Conservation (phyloP, 2,329 filamentous ascomycete species). For the Knufia fluminis region DNA sequence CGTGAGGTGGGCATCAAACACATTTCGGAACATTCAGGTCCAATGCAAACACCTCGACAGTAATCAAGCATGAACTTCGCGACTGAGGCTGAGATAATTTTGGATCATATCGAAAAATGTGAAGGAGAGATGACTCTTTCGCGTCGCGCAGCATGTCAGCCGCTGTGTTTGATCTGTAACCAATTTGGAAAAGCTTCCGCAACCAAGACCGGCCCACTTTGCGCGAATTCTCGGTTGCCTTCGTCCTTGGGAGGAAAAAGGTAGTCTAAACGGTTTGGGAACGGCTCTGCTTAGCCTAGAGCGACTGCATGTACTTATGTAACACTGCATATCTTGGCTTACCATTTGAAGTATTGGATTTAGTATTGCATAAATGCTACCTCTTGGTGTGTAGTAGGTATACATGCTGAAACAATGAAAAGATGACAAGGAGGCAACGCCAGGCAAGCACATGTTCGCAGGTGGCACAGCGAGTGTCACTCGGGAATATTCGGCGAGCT, state of each 20-base stretch:
- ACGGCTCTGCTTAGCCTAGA: neutral
- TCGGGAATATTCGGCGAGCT: constrained; percentile 11
- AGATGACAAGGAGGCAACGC: too few species aligned
- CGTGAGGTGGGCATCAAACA: neutral
- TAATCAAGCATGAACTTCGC: neutral
- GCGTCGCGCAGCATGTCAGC: neutral
- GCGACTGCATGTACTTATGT: too few species aligned
- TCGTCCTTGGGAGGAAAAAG: neutral
- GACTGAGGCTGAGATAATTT: constrained; percentile 1
- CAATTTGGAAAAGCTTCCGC: neutral
- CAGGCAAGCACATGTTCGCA: too few species aligned
- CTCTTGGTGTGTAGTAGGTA: too few species aligned
- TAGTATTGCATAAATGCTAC: too few species aligned
- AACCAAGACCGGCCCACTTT: neutral
- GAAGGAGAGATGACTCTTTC: neutral
- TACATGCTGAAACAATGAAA: too few species aligned
- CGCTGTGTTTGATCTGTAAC: neutral
- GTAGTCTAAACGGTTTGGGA: neutral
- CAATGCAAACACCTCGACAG: neutral
- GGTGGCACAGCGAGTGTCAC: neutral
- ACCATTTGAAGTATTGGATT: too few species aligned
- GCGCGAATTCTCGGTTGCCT: neutral
- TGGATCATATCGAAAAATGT: neutral
- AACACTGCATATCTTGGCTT: too few species aligned
- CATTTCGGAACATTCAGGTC: neutral